Evolutionary conservation across 2,329 filamentous ascomycete genomes (phyloP).

Genomic region (Teratosphaeria destructans): DNA sequence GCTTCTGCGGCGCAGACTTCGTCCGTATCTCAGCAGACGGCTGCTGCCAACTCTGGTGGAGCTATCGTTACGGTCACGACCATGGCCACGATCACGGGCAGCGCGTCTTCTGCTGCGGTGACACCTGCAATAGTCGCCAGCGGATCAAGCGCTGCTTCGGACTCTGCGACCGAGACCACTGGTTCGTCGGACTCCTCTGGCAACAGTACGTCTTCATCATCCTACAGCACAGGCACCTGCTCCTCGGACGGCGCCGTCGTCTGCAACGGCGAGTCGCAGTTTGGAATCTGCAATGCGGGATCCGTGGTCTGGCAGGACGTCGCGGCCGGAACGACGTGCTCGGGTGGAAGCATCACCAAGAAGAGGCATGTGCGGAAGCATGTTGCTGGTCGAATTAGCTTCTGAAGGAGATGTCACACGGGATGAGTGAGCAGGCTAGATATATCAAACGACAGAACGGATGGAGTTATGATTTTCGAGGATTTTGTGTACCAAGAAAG

Average conservation of each 20-base stretch:
- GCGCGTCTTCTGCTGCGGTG: not conserved
- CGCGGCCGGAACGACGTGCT: conserved; percentile 33
- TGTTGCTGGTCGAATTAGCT: not conserved
- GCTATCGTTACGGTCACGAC: not conserved
- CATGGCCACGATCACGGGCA: conserved; percentile 1
- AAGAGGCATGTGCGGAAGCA: conserved; percentile 11
- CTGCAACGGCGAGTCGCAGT: conserved; percentile 33
- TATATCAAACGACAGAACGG: not conserved
- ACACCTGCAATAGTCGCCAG: not conserved
- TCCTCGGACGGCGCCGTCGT: conserved; percentile 31
- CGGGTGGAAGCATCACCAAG: conserved; percentile 24
- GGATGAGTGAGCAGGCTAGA: not conserved
- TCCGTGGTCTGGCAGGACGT: conserved; percentile 32
- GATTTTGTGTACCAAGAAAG: not conserved
- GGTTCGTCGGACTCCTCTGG: not conserved
- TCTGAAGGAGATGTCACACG: not conserved
- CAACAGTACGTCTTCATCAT: not conserved
- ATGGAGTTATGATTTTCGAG: not conserved
- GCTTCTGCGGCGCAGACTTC: conserved; percentile 1
- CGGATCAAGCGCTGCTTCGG: not conserved
- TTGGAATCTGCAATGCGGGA: conserved; percentile 34
- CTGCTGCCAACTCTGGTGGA: not conserved
- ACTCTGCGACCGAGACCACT: no score
- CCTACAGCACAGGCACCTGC: conserved; percentile 25
- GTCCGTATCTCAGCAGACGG: not conserved